These are phyloP conservation scores for Stenocarpella maydis DNA, from an alignment of 2,329 filamentous ascomycete genomes.

Conservation along the genomic window DNA sequence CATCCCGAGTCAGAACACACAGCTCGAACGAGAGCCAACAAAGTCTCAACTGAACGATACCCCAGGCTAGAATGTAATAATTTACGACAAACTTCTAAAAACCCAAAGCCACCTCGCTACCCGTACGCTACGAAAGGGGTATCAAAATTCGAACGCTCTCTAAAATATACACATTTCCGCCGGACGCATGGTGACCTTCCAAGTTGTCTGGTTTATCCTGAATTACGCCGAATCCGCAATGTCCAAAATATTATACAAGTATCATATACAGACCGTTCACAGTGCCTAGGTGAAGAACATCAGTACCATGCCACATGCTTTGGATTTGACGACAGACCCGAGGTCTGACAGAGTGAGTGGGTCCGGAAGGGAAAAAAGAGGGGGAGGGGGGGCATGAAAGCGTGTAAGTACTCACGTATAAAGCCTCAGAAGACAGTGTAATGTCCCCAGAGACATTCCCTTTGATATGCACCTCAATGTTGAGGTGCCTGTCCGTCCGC, in stretches of 20 bases:
- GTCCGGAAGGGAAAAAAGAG: no score
- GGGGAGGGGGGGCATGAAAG: not conserved
- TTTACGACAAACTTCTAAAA: no score
- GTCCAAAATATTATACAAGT: not conserved
- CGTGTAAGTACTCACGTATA: constrained; percentile 34
- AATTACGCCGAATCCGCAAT: not conserved
- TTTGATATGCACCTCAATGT: constrained; percentile 31
- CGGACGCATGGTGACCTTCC: no score
- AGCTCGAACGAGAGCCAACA: not conserved
- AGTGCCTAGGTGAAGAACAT: not conserved
- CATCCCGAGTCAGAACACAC: not conserved
- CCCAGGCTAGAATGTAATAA: not conserved
- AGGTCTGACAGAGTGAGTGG: no score
- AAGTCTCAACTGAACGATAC: not conserved
- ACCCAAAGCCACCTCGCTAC: no score
- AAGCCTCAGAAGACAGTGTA: constrained; percentile 30
- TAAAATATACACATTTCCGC: no score
- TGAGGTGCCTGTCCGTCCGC: constrained; percentile 28
- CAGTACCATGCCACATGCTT: not conserved
- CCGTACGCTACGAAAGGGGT: not conserved
- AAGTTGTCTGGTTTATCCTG: no score
- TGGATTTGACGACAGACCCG: no score
- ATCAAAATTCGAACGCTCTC: constrained; percentile 2
- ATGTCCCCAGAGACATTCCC: constrained; percentile 32
- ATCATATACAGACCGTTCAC: not conserved